Percentiles rank a stretch among this genome's conserved stretches.
Evolutionary conservation across 768 basidiomycete genomes (phyloP).

Genomic region (Lentinus brumalis): DNA sequence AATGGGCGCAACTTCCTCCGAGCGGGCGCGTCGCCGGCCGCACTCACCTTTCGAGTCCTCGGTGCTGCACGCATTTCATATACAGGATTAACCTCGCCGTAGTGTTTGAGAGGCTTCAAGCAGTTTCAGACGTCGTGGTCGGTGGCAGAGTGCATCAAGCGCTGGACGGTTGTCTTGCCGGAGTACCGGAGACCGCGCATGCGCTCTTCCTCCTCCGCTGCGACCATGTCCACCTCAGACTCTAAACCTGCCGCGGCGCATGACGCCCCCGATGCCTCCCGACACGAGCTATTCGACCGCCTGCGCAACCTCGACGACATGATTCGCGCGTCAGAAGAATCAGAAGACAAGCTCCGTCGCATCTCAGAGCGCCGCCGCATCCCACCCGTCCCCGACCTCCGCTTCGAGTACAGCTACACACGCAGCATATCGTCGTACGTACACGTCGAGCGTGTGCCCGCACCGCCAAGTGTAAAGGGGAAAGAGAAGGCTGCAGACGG

Average conservation of each 20-base stretch:
- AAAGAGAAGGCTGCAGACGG: slow-evolving; percentile 33
- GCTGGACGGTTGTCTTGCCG: too few relatives aligned
- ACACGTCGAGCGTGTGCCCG: slow-evolving; percentile 37
- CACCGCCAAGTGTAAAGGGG: slow-evolving; percentile 29
- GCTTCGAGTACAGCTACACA: slow-evolving; percentile 74
- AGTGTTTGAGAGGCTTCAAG: too few relatives aligned
- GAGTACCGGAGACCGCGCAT: too few relatives aligned
- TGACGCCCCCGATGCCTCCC: background rate
- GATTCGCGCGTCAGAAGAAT: slow-evolving; percentile 11
- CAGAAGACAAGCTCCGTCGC: slow-evolving; percentile 8
- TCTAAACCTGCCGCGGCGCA: background rate
- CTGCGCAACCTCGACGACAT: slow-evolving; percentile 18
- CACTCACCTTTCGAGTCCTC: too few relatives aligned
- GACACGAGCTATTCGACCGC: slow-evolving; percentile 15
- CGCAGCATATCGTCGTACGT: slow-evolving; percentile 58
- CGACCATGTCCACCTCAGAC: slow-evolving; percentile 4
- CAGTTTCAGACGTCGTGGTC: too few relatives aligned
- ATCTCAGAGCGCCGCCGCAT: slow-evolving; percentile 33
- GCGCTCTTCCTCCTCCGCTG: too few relatives aligned
- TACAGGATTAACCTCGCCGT: too few relatives aligned
- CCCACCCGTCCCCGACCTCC: slow-evolving; percentile 70
- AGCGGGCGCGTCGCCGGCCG: too few relatives aligned
- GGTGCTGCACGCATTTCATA: too few relatives aligned
- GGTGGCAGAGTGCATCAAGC: too few relatives aligned
- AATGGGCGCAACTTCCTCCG: background rate